A percentile compares a stretch with the other conserved stretches of the same genome.
Evolutionary conservation across 441 rosid species (phyloP).

Genomic region (Metrosideros polymorpha): DNA sequence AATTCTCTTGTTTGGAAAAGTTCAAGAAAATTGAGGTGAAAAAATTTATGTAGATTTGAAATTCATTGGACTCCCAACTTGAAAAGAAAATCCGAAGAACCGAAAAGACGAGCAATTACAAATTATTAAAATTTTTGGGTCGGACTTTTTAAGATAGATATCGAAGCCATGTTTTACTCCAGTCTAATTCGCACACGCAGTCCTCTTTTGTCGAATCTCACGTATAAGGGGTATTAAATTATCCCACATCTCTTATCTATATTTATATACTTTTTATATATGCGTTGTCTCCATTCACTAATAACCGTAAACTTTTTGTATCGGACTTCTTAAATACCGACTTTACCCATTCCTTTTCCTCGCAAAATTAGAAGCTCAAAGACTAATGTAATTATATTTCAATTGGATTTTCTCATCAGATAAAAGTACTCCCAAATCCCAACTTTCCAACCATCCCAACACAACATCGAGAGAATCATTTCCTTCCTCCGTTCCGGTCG

Average conservation of each 20-base stretch:
- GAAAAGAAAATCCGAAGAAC: neutral
- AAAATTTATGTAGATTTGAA: neutral
- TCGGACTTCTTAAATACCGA: neutral
- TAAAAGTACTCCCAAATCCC: too few relatives aligned
- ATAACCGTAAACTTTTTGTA: neutral
- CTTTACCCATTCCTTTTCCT: neutral
- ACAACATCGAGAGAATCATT: too few relatives aligned
- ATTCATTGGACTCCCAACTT: neutral
- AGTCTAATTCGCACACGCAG: fast-evolving
- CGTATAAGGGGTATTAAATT: fast-evolving
- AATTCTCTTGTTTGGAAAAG: neutral
- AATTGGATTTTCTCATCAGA: neutral
- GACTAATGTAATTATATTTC: neutral
- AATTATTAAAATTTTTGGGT: neutral
- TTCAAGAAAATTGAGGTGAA: neutral
- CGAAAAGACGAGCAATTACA: neutral
- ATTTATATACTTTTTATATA: neutral
- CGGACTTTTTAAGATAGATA: neutral
- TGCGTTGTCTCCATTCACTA: fast-evolving
- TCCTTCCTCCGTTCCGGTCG: neutral
- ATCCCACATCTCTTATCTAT: fast-evolving
- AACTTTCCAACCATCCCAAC: too few relatives aligned
- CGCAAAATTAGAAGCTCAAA: neutral
- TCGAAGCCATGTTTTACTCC: neutral
- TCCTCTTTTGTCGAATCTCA: fast-evolving